Conservation (phyloP, 768 basidiomycete species). For the Amanita thiersii region DNA sequence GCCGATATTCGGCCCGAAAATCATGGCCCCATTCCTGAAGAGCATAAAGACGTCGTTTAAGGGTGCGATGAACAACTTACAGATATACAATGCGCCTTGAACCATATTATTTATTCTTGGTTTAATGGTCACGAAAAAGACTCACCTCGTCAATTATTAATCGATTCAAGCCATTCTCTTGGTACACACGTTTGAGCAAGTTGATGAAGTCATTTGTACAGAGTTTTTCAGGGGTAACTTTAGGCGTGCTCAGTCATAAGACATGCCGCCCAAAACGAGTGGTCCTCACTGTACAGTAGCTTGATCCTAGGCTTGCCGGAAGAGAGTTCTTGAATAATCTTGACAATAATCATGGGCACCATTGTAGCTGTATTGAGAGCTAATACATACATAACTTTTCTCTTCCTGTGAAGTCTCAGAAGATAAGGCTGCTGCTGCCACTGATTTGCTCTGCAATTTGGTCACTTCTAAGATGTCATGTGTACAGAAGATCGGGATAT, state of each 20-base stretch:
- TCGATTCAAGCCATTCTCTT: constrained; percentile 54
- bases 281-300: constrained; percentile 59
- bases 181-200: constrained; percentile 41
- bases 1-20: constrained; percentile 68
- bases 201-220: constrained; percentile 43
- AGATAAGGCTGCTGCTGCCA: constrained; percentile 53
- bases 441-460: constrained; percentile 41
- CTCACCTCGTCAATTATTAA: constrained; percentile 76
- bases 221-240: constrained; percentile 76
- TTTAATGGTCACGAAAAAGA: constrained; percentile 3
- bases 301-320: constrained; percentile 51
- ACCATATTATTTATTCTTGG: constrained; percentile 3
- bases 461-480: constrained; percentile 45
- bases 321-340: constrained; percentile 58
- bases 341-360: background rate
- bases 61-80: constrained; percentile 25
- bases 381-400: constrained; percentile 37
- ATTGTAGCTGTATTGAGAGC: background rate
- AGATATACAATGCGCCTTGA: constrained; percentile 77
- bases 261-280: background rate
- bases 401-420: constrained; percentile 56
- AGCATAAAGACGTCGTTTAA: background rate
- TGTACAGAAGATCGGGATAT: too few relatives aligned
- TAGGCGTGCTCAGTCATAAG: background rate
- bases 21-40: constrained; percentile 79